Percentiles rank a stretch among this genome's conserved stretches.
Conservation (phyloP, 345 rosid genomes). For the Laguncularia racemosa region DNA sequence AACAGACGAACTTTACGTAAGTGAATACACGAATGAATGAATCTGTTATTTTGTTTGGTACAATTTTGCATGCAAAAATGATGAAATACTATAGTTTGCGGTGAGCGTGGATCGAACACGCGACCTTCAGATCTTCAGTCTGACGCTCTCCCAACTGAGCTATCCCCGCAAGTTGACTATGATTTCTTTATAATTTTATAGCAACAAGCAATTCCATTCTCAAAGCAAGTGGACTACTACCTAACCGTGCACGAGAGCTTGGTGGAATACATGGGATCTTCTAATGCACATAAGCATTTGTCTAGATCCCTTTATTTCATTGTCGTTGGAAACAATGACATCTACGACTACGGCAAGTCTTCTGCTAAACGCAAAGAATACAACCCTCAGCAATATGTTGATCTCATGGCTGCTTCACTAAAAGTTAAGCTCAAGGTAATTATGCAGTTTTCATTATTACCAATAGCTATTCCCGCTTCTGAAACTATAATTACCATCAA, state of each 20-base stretch:
- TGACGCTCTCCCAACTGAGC: too few relatives aligned
- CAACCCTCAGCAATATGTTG: constrained; percentile 35
- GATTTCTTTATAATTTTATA: background rate
- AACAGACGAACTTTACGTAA: constrained; percentile 35
- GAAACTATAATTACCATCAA: background rate
- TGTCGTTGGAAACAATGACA: constrained; percentile 60
- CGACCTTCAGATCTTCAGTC: too few relatives aligned
- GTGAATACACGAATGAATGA: constrained; percentile 13
- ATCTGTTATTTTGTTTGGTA: background rate
- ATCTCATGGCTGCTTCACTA: constrained; percentile 34
- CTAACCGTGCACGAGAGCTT: constrained; percentile 17
- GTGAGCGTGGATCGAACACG: too few relatives aligned
- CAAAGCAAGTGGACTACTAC: constrained; percentile 48
- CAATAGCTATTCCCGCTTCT: background rate
- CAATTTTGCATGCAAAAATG: background rate
- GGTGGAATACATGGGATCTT: constrained; percentile 20
- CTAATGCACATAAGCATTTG: constrained; percentile 23
- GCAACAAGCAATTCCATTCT: constrained; percentile 34
- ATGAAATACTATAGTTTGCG: too few relatives aligned
- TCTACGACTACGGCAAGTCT: constrained; percentile 41
- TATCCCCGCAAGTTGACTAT: too few relatives aligned
- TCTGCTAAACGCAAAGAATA: constrained; percentile 19
- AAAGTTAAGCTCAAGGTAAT: constrained; percentile 57
- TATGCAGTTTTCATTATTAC: background rate
- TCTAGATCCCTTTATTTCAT: constrained; percentile 44